Evolutionary conservation across 75 land plant species (phyloP), one percentile per base, ranked within the genome.

Genomic region (Isoetes taiwanensis): DNA sequence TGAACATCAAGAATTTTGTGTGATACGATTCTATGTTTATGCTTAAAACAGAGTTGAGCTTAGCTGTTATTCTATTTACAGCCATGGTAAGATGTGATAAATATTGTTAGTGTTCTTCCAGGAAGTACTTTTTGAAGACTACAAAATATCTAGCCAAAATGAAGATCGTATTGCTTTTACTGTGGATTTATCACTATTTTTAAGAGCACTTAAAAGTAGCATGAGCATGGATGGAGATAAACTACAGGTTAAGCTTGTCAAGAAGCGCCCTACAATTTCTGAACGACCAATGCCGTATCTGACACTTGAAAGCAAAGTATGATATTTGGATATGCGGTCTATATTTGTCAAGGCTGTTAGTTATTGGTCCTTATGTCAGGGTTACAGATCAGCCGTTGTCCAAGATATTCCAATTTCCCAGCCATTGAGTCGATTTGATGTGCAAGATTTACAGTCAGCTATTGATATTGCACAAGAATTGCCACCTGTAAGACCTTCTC

Each of bases 351-450:
- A 59, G 24, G 27, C 3, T 42, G 14, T 59, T 53, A 23, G 28
- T 59, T 43, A 33, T 23, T n/a, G 23, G 28, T 16, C 29, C 64
- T 9, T 43, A n/a, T 23, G 34, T 56, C 63, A 80, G 76, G 89
- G 95, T 6, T 63, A 65, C 25, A 71, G 66, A 41, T 83, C 97
- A n/a, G 95, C 97, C 2, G 69, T 91, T 34, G 69, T 91, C 39
- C 97, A 91, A 48, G 97, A 91, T 61, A 83, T 91, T 12, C 97
- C 97, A 1, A 79, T 91, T 1, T 83, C 97, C n/a, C 85, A 75
- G 42, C 97, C 97, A 2, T 48, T 91, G 54, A 73, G 83, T 21
- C 63, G 89, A 34, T 66, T 69, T 21, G 93, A 90, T 32, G 77
- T 83, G 10, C 61, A 75, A 28, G 84, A 86, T 38, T 78, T 90